phyloP scores from a whole-genome alignment of 2,329 filamentous ascomycete genomes.

The Eurotiales sp. region DNA sequence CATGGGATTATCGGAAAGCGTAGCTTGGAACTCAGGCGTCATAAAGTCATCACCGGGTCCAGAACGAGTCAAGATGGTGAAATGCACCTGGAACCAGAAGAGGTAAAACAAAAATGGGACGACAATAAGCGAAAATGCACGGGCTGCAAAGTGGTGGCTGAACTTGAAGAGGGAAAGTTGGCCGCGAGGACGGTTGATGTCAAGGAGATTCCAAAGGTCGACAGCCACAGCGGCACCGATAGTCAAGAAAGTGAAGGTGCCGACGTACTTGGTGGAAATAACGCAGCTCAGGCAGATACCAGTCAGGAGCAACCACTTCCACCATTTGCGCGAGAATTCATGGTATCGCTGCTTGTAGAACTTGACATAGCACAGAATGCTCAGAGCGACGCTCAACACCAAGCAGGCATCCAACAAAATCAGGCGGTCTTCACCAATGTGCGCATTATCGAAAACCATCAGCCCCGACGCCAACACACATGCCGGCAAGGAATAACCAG shows the following conservation, averaged over 20 bases:
- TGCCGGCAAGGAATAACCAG: slow-evolving; percentile 91
- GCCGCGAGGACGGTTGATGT: slow-evolving; percentile 80
- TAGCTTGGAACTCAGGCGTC: slow-evolving; percentile 97
- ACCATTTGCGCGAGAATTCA: slow-evolving; percentile 94
- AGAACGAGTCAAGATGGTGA: slow-evolving; percentile 79
- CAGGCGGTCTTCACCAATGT: slow-evolving; percentile 91
- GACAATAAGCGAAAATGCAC: slow-evolving; percentile 78
- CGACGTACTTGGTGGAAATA: slow-evolving; percentile 98
- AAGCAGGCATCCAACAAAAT: slow-evolving; percentile 93
- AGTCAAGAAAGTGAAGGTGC: slow-evolving; percentile 92
- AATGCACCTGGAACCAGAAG: slow-evolving; percentile 99
- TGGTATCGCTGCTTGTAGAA: slow-evolving; percentile 95
- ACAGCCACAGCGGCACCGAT: slow-evolving; percentile 91
- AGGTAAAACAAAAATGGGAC: slow-evolving; percentile 97
- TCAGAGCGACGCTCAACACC: slow-evolving; percentile 93
- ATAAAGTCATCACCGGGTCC: slow-evolving; percentile 98
- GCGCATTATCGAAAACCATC: slow-evolving; percentile 93
- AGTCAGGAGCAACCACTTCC: slow-evolving; percentile 97
- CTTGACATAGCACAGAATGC: slow-evolving; percentile 87
- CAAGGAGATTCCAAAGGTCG: slow-evolving; percentile 90
- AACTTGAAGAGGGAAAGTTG: slow-evolving; percentile 77
- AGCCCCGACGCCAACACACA: slow-evolving; percentile 81
- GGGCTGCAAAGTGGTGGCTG: slow-evolving; percentile 83
- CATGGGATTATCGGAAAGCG: slow-evolving; percentile 91
- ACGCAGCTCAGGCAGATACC: slow-evolving; percentile 94